Evolutionary conservation across 108 stramenopile species (phyloP), one percentile per base, ranked within the genome.

Genomic region (Mediolabrus comicus): DNA sequence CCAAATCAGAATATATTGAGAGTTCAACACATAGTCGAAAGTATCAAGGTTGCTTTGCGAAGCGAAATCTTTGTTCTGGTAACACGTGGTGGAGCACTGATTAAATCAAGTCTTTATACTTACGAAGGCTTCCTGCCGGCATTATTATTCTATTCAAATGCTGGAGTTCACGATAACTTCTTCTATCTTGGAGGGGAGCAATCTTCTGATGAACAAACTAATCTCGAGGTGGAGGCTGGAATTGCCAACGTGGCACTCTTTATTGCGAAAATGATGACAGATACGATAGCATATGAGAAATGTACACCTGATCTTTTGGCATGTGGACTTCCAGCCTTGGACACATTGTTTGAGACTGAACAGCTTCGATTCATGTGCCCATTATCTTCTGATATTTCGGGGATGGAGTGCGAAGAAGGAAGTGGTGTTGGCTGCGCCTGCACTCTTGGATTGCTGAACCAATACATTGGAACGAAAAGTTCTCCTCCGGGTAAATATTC

Each of bases 191-290:
- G 67, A 25, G 57, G 58, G 26, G 43, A 59, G 11, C 16, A 58
- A 31, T 16, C 14, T 19, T 16, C 2, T 12, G 6, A 10, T 14
- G 58, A 59, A 14, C 7, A 14, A 17, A 29, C 2, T 13, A 32
- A 33, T 19, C 16, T 59, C 3, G 54, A 35, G 49, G 58, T 69
- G 26, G 41, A 69, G 27, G 10, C n/a, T 27, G 67, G 67, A 17
- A 55, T 69, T 57, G 67, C 46, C 19, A 69, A 69, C 31, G 24
- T 69, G 9, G 67, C 67, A 3, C 30, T 69, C 32, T 69, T 69
- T 33, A 11, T 69, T 29, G 22, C 67, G 4, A 69, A 69, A 49
- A 56, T 49, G 55, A 56, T 30, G 29, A 69, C 67, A 4, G 57
- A 69, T 69, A 26, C 57, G 6, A 59, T 69, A 28, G 67, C 34